These are phyloP conservation scores for Cicer bijugum DNA, from an alignment of 306 rosid genomes.

Conservation along the genomic window DNA sequence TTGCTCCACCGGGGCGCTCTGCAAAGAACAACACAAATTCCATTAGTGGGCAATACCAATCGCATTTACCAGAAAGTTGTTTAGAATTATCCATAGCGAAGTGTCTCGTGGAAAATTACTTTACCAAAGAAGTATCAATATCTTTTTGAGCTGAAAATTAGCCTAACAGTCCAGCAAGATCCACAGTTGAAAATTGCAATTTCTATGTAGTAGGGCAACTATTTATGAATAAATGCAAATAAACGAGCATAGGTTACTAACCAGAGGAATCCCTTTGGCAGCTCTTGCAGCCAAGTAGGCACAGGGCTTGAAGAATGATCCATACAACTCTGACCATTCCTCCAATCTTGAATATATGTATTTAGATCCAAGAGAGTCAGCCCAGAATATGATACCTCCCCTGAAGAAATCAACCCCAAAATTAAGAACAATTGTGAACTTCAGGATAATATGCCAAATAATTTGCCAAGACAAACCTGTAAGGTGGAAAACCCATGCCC, in stretches of 20 bases:
- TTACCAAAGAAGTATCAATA: neutral
- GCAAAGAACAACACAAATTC: constrained; percentile 42
- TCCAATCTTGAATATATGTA: constrained; percentile 81
- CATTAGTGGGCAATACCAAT: constrained; percentile 37
- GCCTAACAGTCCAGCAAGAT: neutral
- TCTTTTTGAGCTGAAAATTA: neutral
- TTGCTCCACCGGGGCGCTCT: constrained; percentile 51
- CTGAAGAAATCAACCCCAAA: constrained; percentile 54
- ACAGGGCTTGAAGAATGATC: constrained; percentile 93
- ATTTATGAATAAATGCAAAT: constrained; percentile 20
- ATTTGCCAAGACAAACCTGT: constrained; percentile 66
- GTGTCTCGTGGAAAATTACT: constrained; percentile 8
- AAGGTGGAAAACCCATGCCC: constrained; percentile 98
- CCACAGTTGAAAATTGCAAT: neutral
- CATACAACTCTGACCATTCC: constrained; percentile 77
- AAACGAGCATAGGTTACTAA: constrained; percentile 51
- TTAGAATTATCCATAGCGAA: neutral
- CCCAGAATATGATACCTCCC: constrained; percentile 98
- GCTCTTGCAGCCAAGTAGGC: constrained; percentile 91
- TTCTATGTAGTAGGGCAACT: neutral
- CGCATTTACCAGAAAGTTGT: neutral
- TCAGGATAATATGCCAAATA: constrained; percentile 14
- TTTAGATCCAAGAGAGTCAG: constrained; percentile 87
- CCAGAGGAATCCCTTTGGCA: constrained; percentile 81
- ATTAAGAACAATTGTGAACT: constrained; percentile 27